Base-by-base conservation (phyloP, 192 early-diverging fungal genomes). In the Endogone sp. region DNA sequence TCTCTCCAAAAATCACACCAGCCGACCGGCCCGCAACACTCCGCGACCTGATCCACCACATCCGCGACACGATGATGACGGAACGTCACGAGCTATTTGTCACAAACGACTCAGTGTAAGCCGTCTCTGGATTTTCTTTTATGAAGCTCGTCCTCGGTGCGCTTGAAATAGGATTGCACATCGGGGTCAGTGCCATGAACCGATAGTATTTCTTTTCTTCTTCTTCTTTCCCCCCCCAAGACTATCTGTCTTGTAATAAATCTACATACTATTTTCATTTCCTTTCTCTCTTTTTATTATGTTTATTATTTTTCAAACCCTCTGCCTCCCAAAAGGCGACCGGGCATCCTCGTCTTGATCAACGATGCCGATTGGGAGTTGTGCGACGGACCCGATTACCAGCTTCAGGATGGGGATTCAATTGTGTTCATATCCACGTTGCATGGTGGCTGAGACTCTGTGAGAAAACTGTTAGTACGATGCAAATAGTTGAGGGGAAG, bases 351-450 rank as follows among this genome's bases (percentile, higher is more conserved):
- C 11, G 95, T 98, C 13, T 82, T 99, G 30, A 88, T 99, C 37
- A 99, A 99, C 70, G 93, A 94, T 44, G 82, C 85, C 2, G 98
- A 99, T 72, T 99, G 96, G 96, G 98, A 99, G 75, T 79, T 99
- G 29, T 90, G 92, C 74, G 95, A 93, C 23, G 91, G 93, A 58
- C 74, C 91, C 31, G 91, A 95, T 59, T 97, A 97, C 70, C 74
- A 82, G 65, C 66, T 99, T 44, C 68, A 93, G 70, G 80, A 92
- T 56, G 75, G 80, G 28, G 96, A 98, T 75, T 79, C 81, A 32
- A 89, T 99, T 60, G 88, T 93, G 25, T 98, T 99, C 78, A 98
- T 99, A 68, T 95, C 93, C 23, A 99, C 98, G n/a, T 73, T 99
- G 56, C 97, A 99, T 72, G 98, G 98, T 23, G 98, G 98, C 26